A percentile compares a stretch with the other conserved stretches of the same genome.
Conservation (phyloP, 2,329 filamentous ascomycete species). For the Trichophyton schoenleinii region DNA sequence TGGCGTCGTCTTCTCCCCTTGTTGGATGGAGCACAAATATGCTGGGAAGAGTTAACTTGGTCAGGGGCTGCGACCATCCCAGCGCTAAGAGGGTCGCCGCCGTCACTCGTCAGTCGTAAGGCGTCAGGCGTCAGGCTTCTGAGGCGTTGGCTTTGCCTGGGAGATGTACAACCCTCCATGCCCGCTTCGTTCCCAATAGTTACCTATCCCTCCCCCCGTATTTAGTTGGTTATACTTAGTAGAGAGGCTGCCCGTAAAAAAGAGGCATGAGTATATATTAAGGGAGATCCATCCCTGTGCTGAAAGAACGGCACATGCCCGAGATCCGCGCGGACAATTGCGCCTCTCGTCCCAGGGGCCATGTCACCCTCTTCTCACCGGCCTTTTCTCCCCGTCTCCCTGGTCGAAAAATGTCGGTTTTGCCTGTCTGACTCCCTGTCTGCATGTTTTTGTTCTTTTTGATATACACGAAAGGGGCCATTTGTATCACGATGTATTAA, state of each 20-base stretch:
- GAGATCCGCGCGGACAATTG: neutral
- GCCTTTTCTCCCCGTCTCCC: neutral
- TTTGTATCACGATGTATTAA: slow-evolving; percentile 1
- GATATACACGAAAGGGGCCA: neutral
- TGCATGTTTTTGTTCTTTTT: neutral
- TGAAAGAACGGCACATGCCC: neutral
- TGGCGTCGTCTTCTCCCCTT: neutral
- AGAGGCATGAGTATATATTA: neutral
- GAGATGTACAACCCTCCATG: too few species aligned
- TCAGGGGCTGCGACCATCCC: neutral
- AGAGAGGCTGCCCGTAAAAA: neutral
- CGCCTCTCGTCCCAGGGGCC: neutral
- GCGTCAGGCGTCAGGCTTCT: slow-evolving; percentile 2
- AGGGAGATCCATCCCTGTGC: neutral
- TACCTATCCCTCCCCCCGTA: neutral
- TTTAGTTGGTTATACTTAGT: neutral
- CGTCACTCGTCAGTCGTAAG: neutral
- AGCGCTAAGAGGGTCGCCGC: neutral
- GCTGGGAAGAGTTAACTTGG: neutral
- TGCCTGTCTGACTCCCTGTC: neutral
- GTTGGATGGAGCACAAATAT: too few species aligned
- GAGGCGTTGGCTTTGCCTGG: neutral
- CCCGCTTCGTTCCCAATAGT: too few species aligned
- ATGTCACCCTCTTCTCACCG: neutral
- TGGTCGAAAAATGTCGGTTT: neutral